Evolutionary conservation across 2,329 filamentous ascomycete genomes (phyloP).

Genomic region (Pseudocercospora eumusae): DNA sequence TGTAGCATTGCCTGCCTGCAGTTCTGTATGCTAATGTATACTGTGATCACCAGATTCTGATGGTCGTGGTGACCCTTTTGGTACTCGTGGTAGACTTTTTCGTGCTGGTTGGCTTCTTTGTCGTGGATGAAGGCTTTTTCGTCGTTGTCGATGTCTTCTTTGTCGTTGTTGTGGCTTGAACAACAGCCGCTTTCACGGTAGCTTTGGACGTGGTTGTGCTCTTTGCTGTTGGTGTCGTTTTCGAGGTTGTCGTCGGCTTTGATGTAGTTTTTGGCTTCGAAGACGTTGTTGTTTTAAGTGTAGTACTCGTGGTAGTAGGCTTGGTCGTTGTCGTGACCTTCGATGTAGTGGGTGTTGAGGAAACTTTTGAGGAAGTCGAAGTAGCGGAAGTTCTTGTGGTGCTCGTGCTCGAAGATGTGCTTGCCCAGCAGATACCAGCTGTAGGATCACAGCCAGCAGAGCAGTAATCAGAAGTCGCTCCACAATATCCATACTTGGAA

Average conservation of each 20-base stretch:
- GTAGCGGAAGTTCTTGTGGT: not conserved
- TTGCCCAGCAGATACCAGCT: not conserved
- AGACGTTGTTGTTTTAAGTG: not conserved
- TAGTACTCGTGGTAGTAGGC: not conserved
- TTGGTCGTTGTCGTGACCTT: conserved; percentile 2
- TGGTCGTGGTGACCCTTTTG: not conserved
- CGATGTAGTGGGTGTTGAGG: not conserved
- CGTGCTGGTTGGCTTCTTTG: not conserved
- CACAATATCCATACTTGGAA: conserved; percentile 5
- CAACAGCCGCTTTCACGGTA: not conserved
- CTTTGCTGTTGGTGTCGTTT: not conserved
- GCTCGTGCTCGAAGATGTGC: not conserved
- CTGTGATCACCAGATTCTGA: not conserved
- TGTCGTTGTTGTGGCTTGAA: not conserved
- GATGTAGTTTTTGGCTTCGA: conserved; percentile 20
- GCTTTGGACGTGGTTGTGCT: not conserved
- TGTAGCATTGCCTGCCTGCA: not conserved
- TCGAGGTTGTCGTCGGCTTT: not conserved
- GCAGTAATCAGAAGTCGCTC: not conserved
- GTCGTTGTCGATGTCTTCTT: not conserved
- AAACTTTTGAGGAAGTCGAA: not conserved
- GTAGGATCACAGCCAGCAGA: not conserved
- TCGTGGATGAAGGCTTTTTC: not conserved
- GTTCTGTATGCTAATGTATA: not conserved
- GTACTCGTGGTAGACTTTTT: conserved; percentile 1